Evolutionary conservation across 495 filamentous ascomycete genomes (phyloP).

Genomic region (Aspergillus baeticus): DNA sequence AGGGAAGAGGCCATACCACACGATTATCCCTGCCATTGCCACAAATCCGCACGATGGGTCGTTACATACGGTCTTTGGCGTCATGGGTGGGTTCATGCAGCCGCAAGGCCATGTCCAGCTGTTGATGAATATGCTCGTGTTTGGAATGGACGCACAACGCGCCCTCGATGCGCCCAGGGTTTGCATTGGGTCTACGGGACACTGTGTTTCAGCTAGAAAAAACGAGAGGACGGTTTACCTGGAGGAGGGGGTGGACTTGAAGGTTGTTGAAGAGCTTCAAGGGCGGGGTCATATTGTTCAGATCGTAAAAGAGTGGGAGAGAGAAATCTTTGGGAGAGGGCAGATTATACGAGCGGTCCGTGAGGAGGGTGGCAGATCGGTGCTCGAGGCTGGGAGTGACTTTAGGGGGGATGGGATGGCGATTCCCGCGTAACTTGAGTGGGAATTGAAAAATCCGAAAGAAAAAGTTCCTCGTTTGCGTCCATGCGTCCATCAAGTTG

Average conservation of each 20-base stretch:
- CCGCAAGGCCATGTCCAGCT: slow-evolving; percentile 97
- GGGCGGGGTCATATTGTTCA: slow-evolving; percentile 70
- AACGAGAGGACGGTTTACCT: slow-evolving; percentile 63
- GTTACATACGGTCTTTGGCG: slow-evolving; percentile 82
- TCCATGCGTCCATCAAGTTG: no score
- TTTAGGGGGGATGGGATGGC: slow-evolving; percentile 82
- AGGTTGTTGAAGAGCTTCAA: slow-evolving; percentile 62
- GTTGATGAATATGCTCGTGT: slow-evolving; percentile 82
- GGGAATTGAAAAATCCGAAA: no score
- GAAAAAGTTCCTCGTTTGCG: no score
- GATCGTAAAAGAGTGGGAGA: slow-evolving; percentile 61
- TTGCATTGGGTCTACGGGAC: slow-evolving; percentile 71
- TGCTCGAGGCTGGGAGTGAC: slow-evolving; percentile 88
- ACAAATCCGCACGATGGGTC: slow-evolving; percentile 70
- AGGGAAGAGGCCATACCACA: slow-evolving; percentile 88
- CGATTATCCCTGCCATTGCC: slow-evolving; percentile 90
- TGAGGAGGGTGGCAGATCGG: slow-evolving; percentile 60
- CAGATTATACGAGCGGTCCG: slow-evolving; percentile 77
- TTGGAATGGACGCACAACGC: slow-evolving; percentile 76
- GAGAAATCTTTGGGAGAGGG: slow-evolving; percentile 80
- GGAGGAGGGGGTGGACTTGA: slow-evolving; percentile 77
- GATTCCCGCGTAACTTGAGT: slow-evolving; percentile 49
- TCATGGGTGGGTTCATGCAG: slow-evolving; percentile 99
- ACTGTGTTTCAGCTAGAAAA: slow-evolving; percentile 46
- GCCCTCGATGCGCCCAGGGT: slow-evolving; percentile 87